Evolutionary conservation across 495 filamentous ascomycete genomes (phyloP).

Genomic region (Sabuloglossum arenarium): DNA sequence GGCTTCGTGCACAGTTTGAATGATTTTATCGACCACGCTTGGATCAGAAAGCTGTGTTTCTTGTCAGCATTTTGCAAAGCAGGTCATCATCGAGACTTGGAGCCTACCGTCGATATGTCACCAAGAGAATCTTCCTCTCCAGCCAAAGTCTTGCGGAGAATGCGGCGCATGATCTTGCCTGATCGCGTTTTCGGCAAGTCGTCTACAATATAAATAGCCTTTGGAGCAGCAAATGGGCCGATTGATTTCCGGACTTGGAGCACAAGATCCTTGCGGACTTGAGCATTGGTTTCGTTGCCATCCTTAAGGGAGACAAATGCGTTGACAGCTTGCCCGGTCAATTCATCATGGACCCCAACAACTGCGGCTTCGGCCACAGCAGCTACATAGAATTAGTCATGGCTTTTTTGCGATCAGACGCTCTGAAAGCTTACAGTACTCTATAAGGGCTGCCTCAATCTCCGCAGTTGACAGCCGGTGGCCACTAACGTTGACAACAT

Average conservation of each 20-base stretch:
- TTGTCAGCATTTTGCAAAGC: slow-evolving; percentile 18
- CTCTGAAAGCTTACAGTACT: slow-evolving; percentile 40
- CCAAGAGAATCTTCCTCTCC: slow-evolving; percentile 94
- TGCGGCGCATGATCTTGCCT: slow-evolving; percentile 97
- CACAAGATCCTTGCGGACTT: slow-evolving; percentile 78
- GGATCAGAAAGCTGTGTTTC: slow-evolving; percentile 63
- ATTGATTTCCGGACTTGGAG: slow-evolving; percentile 93
- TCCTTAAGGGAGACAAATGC: slow-evolving; percentile 92
- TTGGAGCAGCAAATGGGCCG: slow-evolving; percentile 91
- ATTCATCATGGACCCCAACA: slow-evolving; percentile 78
- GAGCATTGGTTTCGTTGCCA: slow-evolving; percentile 53
- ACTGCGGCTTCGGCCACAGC: slow-evolving; percentile 88
- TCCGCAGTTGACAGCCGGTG: slow-evolving; percentile 94
- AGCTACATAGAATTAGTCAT: slow-evolving; percentile 16
- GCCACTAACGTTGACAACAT: slow-evolving; percentile 94
- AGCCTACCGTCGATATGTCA: slow-evolving; percentile 70
- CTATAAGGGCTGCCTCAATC: slow-evolving; percentile 89
- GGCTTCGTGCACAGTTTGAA: slow-evolving; percentile 47
- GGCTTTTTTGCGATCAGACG: slow-evolving; percentile 3
- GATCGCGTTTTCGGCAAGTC: slow-evolving; percentile 92
- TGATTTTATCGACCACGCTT: slow-evolving; percentile 74
- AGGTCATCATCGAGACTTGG: neutral
- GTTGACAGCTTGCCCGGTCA: slow-evolving; percentile 92
- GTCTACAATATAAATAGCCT: slow-evolving; percentile 71
- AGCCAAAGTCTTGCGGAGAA: slow-evolving; percentile 88